Conservation (phyloP, 495 filamentous ascomycete species). For the Paragyromitra xinjiangensis region DNA sequence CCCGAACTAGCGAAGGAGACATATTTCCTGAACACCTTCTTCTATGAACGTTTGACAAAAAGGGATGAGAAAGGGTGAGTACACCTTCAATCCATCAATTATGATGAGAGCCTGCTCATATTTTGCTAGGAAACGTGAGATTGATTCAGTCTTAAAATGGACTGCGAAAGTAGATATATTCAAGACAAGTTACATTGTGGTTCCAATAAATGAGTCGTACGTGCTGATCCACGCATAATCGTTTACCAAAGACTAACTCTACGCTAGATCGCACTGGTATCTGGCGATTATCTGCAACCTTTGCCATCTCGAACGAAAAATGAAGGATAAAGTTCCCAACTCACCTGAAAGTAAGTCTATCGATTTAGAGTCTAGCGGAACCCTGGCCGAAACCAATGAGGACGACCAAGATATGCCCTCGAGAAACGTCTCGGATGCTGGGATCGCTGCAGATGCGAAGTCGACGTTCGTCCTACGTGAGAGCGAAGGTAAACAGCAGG, state of each 20-base stretch:
- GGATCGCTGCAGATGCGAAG: not conserved
- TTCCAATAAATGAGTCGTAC: constrained; percentile 83
- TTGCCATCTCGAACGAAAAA: constrained; percentile 63
- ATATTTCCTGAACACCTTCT: constrained; percentile 92
- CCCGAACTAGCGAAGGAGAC: constrained; percentile 69
- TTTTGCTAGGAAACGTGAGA: constrained; percentile 46
- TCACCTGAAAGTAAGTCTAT: constrained; percentile 43
- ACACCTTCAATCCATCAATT: constrained; percentile 67
- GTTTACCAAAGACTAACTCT: constrained; percentile 37
- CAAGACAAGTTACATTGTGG: constrained; percentile 84
- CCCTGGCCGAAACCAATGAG: constrained; percentile 38
- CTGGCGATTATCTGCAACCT: constrained; percentile 95
- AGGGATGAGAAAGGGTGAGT: constrained; percentile 64
- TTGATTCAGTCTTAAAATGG: constrained; percentile 82
- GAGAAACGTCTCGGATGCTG: constrained; percentile 11
- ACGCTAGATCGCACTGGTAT: constrained; percentile 78
- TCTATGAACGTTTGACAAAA: constrained; percentile 77
- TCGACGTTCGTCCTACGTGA: not conserved
- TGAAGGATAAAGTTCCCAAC: constrained; percentile 41
- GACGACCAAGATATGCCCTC: constrained; percentile 33
- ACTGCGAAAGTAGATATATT: constrained; percentile 87
- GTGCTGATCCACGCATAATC: not conserved
- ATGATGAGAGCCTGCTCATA: constrained; percentile 56
- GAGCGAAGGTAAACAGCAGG: constrained; percentile 3
- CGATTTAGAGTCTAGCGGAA: constrained; percentile 43